Evolutionary conservation across 2,329 filamentous ascomycete genomes (phyloP).

Genomic region (Paracoccidioides brasiliensis): DNA sequence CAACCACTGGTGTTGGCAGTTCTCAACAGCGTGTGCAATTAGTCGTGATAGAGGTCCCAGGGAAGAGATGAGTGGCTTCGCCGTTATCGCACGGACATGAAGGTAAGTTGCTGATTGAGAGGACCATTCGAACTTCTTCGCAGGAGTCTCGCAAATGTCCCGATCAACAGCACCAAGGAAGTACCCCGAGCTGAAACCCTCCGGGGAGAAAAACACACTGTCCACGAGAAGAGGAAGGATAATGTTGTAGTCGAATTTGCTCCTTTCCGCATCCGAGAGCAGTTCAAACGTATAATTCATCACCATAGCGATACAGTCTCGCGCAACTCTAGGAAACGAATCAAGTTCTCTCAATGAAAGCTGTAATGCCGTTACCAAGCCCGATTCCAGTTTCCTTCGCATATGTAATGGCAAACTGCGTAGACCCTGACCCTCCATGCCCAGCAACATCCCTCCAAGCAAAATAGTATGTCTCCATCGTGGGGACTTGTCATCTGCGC

Average conservation of each 20-base stretch:
- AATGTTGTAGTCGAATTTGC: conserved; percentile 50
- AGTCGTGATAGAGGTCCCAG: conserved; percentile 51
- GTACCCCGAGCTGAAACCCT: conserved; percentile 63
- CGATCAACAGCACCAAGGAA: conserved; percentile 58
- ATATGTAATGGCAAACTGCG: conserved; percentile 51
- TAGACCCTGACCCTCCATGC: conserved; percentile 53
- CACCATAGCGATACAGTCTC: conserved; percentile 49
- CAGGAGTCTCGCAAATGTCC: conserved; percentile 46
- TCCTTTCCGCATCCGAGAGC: conserved; percentile 47
- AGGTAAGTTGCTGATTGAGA: conserved; percentile 43
- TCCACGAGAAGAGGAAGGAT: conserved; percentile 58
- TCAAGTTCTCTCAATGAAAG: conserved; percentile 53
- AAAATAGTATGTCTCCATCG: conserved; percentile 79
- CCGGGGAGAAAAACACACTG: conserved; percentile 53
- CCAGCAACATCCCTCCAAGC: conserved; percentile 64
- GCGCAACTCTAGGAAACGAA: conserved; percentile 38
- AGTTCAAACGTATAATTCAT: conserved; percentile 66
- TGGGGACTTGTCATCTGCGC: conserved; percentile 48
- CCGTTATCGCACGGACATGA: conserved; percentile 42
- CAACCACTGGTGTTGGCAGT: conserved; percentile 35
- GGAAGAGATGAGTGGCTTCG: conserved; percentile 45
- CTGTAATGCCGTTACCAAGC: conserved; percentile 62
- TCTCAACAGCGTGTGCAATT: conserved; percentile 49
- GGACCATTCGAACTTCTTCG: conserved; percentile 54
- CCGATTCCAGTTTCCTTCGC: conserved; percentile 55